These are phyloP conservation scores for Agapanthus africanus DNA, from an alignment of 106 monocot species.

Conservation along the genomic window DNA sequence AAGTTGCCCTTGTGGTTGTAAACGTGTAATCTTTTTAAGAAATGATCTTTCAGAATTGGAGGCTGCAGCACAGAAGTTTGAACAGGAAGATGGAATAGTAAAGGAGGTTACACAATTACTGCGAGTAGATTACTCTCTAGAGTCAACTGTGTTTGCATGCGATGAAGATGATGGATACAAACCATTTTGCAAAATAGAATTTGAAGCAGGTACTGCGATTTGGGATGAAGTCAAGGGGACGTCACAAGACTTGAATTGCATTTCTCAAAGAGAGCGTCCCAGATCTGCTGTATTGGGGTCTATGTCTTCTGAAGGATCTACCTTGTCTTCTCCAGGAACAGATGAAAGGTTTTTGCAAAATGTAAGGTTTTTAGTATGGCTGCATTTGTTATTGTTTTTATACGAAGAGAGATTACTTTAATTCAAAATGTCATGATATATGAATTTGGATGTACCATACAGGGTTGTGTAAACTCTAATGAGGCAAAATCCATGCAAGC, in stretches of 20 bases:
- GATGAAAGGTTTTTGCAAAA: too few species aligned
- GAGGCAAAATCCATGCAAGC: neutral
- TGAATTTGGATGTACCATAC: neutral
- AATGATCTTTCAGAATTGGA: conserved; percentile 38
- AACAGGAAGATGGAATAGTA: conserved; percentile 36
- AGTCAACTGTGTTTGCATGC: conserved; percentile 11
- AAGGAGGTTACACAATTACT: conserved; percentile 13
- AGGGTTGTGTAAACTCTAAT: neutral
- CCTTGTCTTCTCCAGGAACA: conserved; percentile 4
- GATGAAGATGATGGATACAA: conserved; percentile 27
- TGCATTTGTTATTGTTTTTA: neutral
- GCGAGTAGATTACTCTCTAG: neutral
- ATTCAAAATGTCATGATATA: neutral
- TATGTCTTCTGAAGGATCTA: conserved; percentile 12
- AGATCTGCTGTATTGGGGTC: too few species aligned
- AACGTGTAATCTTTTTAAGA: conserved; percentile 22
- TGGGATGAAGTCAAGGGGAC: conserved; percentile 1
- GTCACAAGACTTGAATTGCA: neutral
- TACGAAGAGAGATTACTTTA: neutral
- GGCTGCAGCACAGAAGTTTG: conserved; percentile 30
- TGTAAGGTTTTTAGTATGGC: neutral
- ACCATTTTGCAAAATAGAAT: conserved; percentile 41
- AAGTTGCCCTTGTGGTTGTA: conserved; percentile 31
- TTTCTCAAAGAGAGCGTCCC: neutral
- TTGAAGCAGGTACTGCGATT: conserved; percentile 5